A percentile compares a stretch with the other conserved stretches of the same genome.
These are phyloP conservation scores for Takakia lepidozioides DNA, from an alignment of 225 moss, liverwort and hornwort genomes.

Conservation along the genomic window DNA sequence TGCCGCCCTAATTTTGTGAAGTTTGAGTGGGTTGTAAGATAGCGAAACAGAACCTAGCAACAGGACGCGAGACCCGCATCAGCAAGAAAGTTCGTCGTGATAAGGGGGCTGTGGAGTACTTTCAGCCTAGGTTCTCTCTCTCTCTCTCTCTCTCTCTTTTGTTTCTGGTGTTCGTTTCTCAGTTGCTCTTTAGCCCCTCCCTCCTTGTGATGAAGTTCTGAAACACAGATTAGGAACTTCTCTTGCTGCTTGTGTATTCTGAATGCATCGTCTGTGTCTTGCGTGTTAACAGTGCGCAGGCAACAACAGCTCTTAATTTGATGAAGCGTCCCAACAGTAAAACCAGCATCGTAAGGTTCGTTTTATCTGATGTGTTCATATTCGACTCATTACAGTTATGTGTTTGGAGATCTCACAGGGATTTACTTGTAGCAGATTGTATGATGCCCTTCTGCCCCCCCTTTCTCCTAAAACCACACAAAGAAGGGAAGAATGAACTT, in stretches of 20 bases:
- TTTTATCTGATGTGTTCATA: no score
- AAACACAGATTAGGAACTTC: not conserved
- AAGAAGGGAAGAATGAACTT: no score
- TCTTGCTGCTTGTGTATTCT: no score
- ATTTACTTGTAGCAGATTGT: no score
- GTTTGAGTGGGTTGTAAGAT: conserved; percentile 19
- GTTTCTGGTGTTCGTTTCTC: no score
- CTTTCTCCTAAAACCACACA: no score
- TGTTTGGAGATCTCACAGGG: no score
- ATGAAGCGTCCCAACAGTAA: conserved; percentile 60
- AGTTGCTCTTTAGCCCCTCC: no score
- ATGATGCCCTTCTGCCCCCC: no score
- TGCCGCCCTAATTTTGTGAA: not conserved
- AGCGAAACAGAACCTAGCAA: conserved; percentile 44
- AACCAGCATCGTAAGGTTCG: conserved; percentile 46
- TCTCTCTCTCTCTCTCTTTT: no score
- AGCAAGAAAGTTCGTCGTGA: conserved; percentile 54
- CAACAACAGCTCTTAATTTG: conserved; percentile 41
- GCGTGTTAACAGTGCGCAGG: conserved; percentile 27
- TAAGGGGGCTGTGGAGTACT: conserved; percentile 33
- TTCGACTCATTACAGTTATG: no score
- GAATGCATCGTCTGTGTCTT: not conserved
- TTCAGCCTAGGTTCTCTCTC: conserved; percentile 24
- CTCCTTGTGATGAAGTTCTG: not conserved
- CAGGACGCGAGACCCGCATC: conserved; percentile 50